Evolutionary conservation across 371 early-diverging fungal genomes (phyloP), one percentile per base, ranked within the genome.

Genomic region (Syncephalastrum contaminatum): DNA sequence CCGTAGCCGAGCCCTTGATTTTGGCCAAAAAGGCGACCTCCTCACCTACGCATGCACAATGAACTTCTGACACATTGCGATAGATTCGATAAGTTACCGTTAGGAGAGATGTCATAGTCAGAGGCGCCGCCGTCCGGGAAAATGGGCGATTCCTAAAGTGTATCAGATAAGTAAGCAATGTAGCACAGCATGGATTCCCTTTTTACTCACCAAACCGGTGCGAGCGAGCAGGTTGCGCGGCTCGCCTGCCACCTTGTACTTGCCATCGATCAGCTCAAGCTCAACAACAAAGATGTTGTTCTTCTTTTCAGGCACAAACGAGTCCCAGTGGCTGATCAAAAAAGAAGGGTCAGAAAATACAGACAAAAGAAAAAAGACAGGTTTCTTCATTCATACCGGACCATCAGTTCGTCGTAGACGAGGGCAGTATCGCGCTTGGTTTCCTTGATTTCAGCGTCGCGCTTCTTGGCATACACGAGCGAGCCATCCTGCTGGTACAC

Each of bases 1-100:
- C 91, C 22, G 84, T 84, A 50, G 86, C 82, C 5, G 56, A 63
- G 7, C 77, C 78, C 10, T 75, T 80, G 30, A 75, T 73, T 65
- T 91, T 91, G 56, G 91, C 71, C 1, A 83, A 67, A 70, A 92
- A 93, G 18, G 88, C 89, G 12, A 90, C 22, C 47, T 81, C 73
- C 44, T 76, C 66, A 20, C 90, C 86, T 53, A 40, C 5, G 46
- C 39, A 39, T 6, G 27, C 18, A 24, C 0, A 2, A 40, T 53
- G 42, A 56, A 5, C 18, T 44, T 12, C 44, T 43, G 19, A 14
- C 20, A 24, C 4, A 49, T 22, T 0, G 6, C 6, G 19, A 24
- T 41, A 7, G 20, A 13, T 48, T 15, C 14, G 13, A 10, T 41
- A 21, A 13, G 20, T 41, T 58, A 62, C 70, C 87, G 58, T 87